These are phyloP conservation scores for Pseudogymnoascus sp. DNA, from an alignment of 2,329 filamentous ascomycete species.

Conservation along the genomic window DNA sequence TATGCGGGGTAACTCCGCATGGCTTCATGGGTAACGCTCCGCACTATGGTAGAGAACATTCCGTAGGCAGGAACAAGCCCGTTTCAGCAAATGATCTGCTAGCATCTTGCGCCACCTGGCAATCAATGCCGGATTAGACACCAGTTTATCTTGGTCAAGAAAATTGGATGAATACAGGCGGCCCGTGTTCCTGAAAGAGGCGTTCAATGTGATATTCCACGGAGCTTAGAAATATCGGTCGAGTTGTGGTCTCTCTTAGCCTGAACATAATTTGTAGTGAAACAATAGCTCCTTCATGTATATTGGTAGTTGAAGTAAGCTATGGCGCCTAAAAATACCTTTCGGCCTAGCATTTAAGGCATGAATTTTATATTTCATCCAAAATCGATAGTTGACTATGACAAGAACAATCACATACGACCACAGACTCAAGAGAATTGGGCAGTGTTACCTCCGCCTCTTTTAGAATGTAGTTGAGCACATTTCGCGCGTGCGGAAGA, in stretches of 20 bases:
- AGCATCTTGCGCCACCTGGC: neutral
- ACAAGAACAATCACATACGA: too few species aligned
- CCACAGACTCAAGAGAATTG: too few species aligned
- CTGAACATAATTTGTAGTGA: neutral
- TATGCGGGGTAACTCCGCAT: neutral
- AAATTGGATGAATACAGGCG: neutral
- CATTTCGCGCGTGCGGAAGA: neutral
- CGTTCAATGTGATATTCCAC: neutral
- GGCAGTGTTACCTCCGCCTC: slow-evolving; percentile 4
- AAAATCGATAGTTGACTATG: too few species aligned
- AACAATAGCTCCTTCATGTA: neutral
- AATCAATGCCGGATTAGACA: neutral
- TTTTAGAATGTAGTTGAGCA: neutral
- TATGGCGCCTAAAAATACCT: too few species aligned
- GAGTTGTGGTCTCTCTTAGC: neutral
- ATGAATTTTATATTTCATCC: too few species aligned
- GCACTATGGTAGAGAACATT: neutral
- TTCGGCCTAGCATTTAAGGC: too few species aligned
- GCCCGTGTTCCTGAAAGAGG: neutral
- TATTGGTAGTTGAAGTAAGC: neutral
- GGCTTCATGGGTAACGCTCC: neutral
- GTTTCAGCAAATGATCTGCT: neutral
- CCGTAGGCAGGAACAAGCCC: neutral
- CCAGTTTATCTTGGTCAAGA: neutral
- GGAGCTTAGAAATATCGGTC: neutral